A percentile compares a stretch with the other conserved stretches of the same genome.
phyloP scores from a whole-genome alignment of 2,329 filamentous ascomycete genomes.

The Botryotinia convoluta region DNA sequence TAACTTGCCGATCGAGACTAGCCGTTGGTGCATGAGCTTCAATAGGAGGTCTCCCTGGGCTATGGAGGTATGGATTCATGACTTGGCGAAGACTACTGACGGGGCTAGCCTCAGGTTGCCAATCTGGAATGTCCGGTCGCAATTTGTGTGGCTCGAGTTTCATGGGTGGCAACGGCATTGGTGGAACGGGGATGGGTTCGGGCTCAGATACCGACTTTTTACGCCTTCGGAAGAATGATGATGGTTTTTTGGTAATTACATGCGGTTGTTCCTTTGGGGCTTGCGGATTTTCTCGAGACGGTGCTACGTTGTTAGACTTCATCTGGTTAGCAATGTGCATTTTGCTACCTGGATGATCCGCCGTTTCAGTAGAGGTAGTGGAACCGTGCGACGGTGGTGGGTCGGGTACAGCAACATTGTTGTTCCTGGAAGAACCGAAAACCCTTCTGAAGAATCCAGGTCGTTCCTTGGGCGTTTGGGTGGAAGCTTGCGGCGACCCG shows the following conservation, averaged over 20 bases:
- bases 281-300: conserved; percentile 33
- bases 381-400: conserved; percentile 37
- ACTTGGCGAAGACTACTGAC: conserved; percentile 79
- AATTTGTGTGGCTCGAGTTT: conserved; percentile 21
- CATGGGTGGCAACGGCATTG: conserved; percentile 41
- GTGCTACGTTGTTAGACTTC: conserved; percentile 41
- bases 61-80: conserved; percentile 76
- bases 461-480: conserved; percentile 59
- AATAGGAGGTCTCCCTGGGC: conserved; percentile 29
- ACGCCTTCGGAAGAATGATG: conserved; percentile 87
- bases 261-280: conserved; percentile 34
- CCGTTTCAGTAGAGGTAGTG: conserved; percentile 41
- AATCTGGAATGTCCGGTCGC: conserved; percentile 27
- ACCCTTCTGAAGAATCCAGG: conserved; percentile 92
- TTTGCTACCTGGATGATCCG: conserved; percentile 43
- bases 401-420: conserved; percentile 39
- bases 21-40: conserved; percentile 25
- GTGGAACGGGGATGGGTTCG: conserved; percentile 55
- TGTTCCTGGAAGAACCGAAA: conserved; percentile 67
- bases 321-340: conserved; percentile 47
- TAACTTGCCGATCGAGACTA: conserved; percentile 29
- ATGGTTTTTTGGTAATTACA: conserved; percentile 79
- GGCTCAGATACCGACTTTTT: conserved; percentile 83
- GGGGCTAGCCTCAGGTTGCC: conserved; percentile 49
- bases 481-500: conserved; percentile 28